Conservation (phyloP, 441 rosid genomes). For the Gossypium davidsonii region DNA sequence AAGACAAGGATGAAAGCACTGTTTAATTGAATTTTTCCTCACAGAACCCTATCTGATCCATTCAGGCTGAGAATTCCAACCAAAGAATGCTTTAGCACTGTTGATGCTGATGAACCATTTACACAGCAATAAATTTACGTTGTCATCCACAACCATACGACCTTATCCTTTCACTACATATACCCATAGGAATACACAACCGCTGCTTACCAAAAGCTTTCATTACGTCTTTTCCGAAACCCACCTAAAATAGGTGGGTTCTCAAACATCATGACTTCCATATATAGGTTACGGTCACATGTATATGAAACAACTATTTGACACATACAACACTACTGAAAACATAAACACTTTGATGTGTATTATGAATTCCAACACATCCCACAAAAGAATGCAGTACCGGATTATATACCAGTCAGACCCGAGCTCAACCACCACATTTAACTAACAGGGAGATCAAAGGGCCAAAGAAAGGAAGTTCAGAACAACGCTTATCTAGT, state of each 20-base stretch:
- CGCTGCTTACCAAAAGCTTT: not conserved
- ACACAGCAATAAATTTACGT: too few relatives aligned
- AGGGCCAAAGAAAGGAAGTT: constrained; percentile 19
- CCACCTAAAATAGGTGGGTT: not conserved
- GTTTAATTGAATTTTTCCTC: too few relatives aligned
- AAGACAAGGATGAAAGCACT: too few relatives aligned
- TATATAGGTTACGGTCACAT: constrained; percentile 5
- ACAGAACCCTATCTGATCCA: too few relatives aligned
- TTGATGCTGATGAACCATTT: too few relatives aligned
- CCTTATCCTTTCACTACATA: too few relatives aligned
- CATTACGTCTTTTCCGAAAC: not conserved
- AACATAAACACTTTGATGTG: constrained; percentile 27
- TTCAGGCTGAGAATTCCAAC: too few relatives aligned
- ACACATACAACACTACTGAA: constrained; percentile 22
- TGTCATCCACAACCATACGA: not conserved
- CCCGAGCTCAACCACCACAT: constrained; percentile 10
- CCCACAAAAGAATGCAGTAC: constrained; percentile 7
- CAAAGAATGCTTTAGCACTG: too few relatives aligned
- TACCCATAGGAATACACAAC: too few relatives aligned
- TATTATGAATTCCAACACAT: constrained; percentile 25
- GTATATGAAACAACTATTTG: constrained; percentile 21
- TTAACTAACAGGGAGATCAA: constrained; percentile 8
- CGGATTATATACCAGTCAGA: constrained; percentile 24
- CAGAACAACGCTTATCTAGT: constrained; percentile 12
- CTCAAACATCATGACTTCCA: not conserved